These are phyloP conservation scores for Lathyrus aphaca DNA, from an alignment of 306 rosid species.

Conservation along the genomic window DNA sequence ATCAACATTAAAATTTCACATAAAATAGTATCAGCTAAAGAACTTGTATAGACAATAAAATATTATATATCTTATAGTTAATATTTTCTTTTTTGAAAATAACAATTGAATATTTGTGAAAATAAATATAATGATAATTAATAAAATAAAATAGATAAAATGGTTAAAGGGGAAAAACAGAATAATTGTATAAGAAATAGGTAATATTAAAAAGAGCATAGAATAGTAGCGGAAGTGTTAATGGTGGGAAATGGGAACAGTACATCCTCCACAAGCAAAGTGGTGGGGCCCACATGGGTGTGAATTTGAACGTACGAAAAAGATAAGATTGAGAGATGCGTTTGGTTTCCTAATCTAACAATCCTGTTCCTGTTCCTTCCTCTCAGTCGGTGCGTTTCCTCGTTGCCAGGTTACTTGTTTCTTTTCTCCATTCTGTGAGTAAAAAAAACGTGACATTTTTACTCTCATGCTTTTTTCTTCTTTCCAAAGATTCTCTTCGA, in stretches of 20 bases:
- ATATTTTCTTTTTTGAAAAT: no score
- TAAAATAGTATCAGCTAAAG: no score
- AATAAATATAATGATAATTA: no score
- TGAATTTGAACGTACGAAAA: not conserved
- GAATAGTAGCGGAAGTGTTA: not conserved
- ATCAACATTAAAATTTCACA: no score
- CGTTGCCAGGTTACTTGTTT: not conserved
- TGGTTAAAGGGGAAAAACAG: no score
- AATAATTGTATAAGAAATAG: no score
- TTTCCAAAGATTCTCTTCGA: not conserved
- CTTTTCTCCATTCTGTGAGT: not conserved
- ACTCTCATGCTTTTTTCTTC: not conserved
- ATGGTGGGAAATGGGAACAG: slow-evolving; percentile 42
- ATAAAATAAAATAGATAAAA: no score
- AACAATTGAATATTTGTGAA: no score
- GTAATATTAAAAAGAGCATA: not conserved
- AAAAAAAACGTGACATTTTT: not conserved
- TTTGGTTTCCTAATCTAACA: no score
- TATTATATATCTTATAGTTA: no score
- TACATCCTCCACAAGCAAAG: slow-evolving; percentile 28
- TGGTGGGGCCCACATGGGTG: slow-evolving; percentile 32
- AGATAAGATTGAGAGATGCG: slow-evolving; percentile 33
- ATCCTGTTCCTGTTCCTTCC: no score
- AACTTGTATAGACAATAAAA: no score
- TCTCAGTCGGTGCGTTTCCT: not conserved